Conservation (phyloP, 148 eudicot genomes). For the Simmondsia chinensis region DNA sequence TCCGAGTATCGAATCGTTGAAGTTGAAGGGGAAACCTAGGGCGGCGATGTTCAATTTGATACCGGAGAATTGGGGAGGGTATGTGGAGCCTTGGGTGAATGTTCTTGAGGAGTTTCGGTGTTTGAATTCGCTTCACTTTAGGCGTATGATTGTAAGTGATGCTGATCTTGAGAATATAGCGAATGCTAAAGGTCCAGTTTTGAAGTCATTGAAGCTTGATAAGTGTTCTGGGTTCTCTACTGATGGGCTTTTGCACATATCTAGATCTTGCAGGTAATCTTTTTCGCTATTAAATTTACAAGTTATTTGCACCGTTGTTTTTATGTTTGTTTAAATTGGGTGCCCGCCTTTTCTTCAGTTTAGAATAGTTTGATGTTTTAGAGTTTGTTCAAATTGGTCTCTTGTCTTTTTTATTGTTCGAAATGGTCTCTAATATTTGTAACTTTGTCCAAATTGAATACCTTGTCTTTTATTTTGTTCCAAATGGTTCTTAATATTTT, state of each 20-base stretch:
- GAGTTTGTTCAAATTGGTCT: too few species aligned
- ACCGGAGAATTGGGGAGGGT: slow-evolving; percentile 96
- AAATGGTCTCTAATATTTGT: too few species aligned
- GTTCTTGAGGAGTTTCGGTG: slow-evolving; percentile 20
- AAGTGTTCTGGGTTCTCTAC: slow-evolving; percentile 91
- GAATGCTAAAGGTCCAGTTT: slow-evolving; percentile 20
- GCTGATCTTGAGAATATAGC: slow-evolving; percentile 59
- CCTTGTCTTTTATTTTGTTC: too few species aligned
- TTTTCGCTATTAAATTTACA: not conserved
- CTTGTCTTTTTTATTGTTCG: too few species aligned
- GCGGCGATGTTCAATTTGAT: slow-evolving; percentile 94
- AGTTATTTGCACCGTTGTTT: not conserved
- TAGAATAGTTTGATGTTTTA: too few species aligned
- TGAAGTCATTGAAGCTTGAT: slow-evolving; percentile 54
- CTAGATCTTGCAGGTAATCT: slow-evolving; percentile 50
- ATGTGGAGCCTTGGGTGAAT: slow-evolving; percentile 62
- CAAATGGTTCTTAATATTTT: too few species aligned
- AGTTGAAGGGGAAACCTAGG: slow-evolving; percentile 83
- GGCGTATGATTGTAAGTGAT: slow-evolving; percentile 85
- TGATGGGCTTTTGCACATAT: slow-evolving; percentile 59
- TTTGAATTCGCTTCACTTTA: slow-evolving; percentile 58
- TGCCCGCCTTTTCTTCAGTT: not conserved
- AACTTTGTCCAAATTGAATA: too few species aligned
- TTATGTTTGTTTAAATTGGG: not conserved
- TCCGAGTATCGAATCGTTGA: slow-evolving; percentile 58